phyloP scores from a whole-genome alignment of 2,329 filamentous ascomycete species.

The Thielaviopsis euricoi region DNA sequence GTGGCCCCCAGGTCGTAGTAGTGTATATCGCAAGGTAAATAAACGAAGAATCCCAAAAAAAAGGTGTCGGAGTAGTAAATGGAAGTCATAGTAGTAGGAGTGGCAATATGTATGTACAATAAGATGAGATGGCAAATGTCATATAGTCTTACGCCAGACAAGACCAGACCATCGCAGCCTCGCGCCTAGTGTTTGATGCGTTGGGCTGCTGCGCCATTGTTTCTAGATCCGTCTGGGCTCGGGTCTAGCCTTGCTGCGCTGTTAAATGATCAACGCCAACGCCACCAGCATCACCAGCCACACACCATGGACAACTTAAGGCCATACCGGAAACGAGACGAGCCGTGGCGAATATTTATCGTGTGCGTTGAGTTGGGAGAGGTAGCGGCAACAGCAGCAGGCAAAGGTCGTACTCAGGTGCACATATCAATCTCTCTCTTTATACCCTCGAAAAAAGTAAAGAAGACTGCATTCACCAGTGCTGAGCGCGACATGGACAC shows the following conservation, averaged over 20 bases:
- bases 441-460: constrained; percentile 71
- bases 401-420: too few species aligned
- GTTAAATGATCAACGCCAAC: neutral
- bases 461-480: constrained; percentile 77
- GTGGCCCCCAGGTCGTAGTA: neutral
- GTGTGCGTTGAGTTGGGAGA: too few species aligned
- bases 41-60: neutral
- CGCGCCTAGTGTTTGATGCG: neutral
- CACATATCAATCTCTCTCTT: constrained; percentile 45
- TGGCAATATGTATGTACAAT: too few species aligned
- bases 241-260: neutral
- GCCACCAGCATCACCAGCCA: neutral
- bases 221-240: neutral
- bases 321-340: neutral
- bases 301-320: neutral
- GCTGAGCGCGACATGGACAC: constrained; percentile 74
- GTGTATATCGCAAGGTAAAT: neutral
- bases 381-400: too few species aligned
- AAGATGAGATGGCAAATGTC: neutral
- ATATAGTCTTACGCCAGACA: neutral
- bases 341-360: neutral
- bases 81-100: too few species aligned
- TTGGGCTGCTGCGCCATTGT: neutral
- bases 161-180: neutral
- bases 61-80: neutral